Evolutionary conservation across 306 rosid genomes (phyloP).

Genomic region (Rosa lucieae): DNA sequence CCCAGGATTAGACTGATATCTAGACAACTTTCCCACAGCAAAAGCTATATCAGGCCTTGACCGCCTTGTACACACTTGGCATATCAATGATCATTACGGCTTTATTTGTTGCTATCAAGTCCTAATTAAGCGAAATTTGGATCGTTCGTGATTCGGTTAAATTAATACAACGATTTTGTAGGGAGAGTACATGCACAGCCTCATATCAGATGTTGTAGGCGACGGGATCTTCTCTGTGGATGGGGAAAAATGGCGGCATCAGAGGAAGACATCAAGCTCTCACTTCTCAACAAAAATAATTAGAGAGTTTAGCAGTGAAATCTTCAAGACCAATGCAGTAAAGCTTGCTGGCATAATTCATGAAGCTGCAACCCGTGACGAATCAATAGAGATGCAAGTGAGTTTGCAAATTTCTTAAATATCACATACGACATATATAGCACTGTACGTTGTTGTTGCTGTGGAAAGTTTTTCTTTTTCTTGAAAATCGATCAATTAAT

Average conservation of each 20-base stretch:
- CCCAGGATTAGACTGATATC: too few species aligned
- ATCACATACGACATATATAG: neutral
- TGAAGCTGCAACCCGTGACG: constrained; percentile 17
- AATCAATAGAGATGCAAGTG: constrained; percentile 30
- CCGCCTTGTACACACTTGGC: too few species aligned
- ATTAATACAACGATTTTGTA: neutral
- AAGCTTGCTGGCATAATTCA: constrained; percentile 24
- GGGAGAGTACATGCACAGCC: constrained; percentile 24
- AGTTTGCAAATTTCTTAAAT: neutral
- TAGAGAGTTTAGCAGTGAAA: constrained; percentile 27
- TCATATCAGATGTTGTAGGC: constrained; percentile 18
- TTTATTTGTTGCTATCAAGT: too few species aligned
- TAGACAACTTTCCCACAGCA: too few species aligned
- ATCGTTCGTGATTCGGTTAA: too few species aligned
- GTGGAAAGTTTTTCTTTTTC: neutral
- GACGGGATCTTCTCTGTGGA: constrained; percentile 33
- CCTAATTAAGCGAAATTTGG: too few species aligned
- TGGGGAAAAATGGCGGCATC: constrained; percentile 37
- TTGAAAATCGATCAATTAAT: neutral
- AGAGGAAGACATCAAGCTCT: constrained; percentile 36
- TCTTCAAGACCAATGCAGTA: constrained; percentile 26
- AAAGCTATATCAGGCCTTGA: too few species aligned
- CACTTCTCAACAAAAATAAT: constrained; percentile 34
- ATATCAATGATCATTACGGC: too few species aligned
- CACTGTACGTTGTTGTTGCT: neutral